Evolutionary conservation across 495 filamentous ascomycete species (phyloP).

Genomic region (Aspergillus biplanus): DNA sequence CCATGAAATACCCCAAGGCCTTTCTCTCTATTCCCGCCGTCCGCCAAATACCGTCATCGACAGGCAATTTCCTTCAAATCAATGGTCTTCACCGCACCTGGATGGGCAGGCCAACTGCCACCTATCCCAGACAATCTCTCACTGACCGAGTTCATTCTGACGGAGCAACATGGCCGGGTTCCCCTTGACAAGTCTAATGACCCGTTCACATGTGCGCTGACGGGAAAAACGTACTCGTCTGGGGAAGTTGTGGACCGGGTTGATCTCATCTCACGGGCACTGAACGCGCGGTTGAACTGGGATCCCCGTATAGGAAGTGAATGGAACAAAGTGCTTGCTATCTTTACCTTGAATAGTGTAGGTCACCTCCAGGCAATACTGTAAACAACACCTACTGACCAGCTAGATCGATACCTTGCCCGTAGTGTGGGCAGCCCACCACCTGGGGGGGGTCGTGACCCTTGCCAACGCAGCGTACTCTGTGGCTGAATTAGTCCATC

Average conservation of each 20-base stretch:
- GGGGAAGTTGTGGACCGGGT: constrained; percentile 68
- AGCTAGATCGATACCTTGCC: constrained; percentile 87
- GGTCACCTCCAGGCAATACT: constrained; percentile 23
- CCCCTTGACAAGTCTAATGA: constrained; percentile 65
- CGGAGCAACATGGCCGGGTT: constrained; percentile 70
- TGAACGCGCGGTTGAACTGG: constrained; percentile 77
- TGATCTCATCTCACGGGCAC: constrained; percentile 67
- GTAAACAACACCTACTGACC: not conserved
- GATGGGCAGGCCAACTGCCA: constrained; percentile 69
- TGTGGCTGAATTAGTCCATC: constrained; percentile 73
- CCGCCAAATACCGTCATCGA: no score
- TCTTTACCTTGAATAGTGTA: constrained; percentile 84
- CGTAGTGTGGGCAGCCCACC: constrained; percentile 75
- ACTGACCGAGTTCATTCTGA: constrained; percentile 78
- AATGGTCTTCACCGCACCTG: constrained; percentile 81
- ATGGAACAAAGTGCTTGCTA: constrained; percentile 82
- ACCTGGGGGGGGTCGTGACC: constrained; percentile 72
- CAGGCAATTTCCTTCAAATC: not conserved
- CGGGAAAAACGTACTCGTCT: constrained; percentile 72
- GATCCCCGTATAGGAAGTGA: constrained; percentile 72
- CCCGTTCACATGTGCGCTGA: constrained; percentile 82
- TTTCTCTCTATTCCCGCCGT: no score
- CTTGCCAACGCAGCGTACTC: constrained; percentile 87
- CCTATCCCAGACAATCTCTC: constrained; percentile 76
- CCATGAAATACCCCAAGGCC: no score